Evolutionary conservation across 1,139 yeast genomes (phyloP), one percentile per base, ranked within the genome.

Genomic region (Hyphopichia buzzinii): DNA sequence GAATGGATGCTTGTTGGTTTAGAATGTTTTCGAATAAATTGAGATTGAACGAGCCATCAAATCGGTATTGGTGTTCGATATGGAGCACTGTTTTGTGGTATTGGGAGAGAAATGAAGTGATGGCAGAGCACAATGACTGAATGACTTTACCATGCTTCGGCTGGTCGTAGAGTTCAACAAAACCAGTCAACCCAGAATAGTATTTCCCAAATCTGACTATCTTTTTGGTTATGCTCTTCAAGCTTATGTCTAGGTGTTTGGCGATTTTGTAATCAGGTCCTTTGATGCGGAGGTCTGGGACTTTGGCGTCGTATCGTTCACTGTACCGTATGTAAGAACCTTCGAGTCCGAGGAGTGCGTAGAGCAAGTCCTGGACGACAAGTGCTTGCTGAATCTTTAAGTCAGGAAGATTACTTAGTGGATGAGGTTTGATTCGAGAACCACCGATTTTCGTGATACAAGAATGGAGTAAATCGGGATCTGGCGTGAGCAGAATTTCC

Each of bases 221-320:
- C 38, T 77, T 70, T 48, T 77, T 77, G 14, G 90, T 74, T n/a
- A 87, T 70, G 33, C 83, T 84, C 52, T 84, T 84, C 44, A 88
- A 67, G 26, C 90, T 78, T 1, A 86, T 72, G 50, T 88, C 95
- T 48, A 92, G 64, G 41, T 79, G 79, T 48, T 79, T 82, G 27
- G 85, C 83, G 21, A 87, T 74, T 44, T 79, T 74, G 58, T 74
- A 89, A 40, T 84, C 92, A 1, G 95, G 94, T 0, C 95, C 95
- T 13, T 55, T 57, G 4, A 84, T 62, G 31, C 74, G 53, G 8
- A 59, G 49, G 6, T 53, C 54, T 3, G 54, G 40, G 14, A 61
- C 56, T 0, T 43, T 36, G 0, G 79, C 77, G 49, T 81, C 77
- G 49, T 76, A 86, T 21, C 70, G 67, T 35, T 79, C 85, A 30